Conservation (phyloP, 176 grass and related monocot genomes). For the Calamus simplicifolius region DNA sequence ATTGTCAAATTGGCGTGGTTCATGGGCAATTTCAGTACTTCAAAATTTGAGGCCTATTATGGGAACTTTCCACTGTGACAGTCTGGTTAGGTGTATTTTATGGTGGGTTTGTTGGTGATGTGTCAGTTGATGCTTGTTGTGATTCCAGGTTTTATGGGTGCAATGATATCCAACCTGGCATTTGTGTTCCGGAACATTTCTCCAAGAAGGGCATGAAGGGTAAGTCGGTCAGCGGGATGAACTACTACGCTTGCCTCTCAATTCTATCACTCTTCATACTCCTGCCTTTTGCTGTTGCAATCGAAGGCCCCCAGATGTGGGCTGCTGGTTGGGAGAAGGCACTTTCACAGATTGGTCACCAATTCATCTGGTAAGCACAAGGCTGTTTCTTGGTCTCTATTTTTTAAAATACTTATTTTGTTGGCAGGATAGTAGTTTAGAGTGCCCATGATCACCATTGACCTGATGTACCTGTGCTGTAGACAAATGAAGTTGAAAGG, state of each 20-base stretch:
- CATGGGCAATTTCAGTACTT: too few species aligned
- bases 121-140: constrained; percentile 18
- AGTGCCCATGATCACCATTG: too few species aligned
- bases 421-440: too few species aligned
- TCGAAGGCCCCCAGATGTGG: constrained; percentile 84
- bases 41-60: too few species aligned
- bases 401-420: too few species aligned
- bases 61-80: too few species aligned
- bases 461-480: too few species aligned
- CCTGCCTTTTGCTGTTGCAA: constrained; percentile 79
- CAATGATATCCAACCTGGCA: constrained; percentile 98
- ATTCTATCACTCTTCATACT: constrained; percentile 84
- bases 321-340: constrained; percentile 81
- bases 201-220: constrained; percentile 96
- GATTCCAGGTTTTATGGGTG: constrained; percentile 81
- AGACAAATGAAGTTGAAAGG: too few species aligned
- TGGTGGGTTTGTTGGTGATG: constrained; percentile 10
- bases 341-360: constrained; percentile 60
- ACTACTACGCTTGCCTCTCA: constrained; percentile 88
- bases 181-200: constrained; percentile 97
- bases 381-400: background rate
- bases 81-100: too few species aligned
- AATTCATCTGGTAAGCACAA: constrained; percentile 64
- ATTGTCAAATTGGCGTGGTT: too few species aligned
- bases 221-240: constrained; percentile 83